phyloP scores from a whole-genome alignment of 768 basidiomycete genomes.

The Lentinula guzmanii region DNA sequence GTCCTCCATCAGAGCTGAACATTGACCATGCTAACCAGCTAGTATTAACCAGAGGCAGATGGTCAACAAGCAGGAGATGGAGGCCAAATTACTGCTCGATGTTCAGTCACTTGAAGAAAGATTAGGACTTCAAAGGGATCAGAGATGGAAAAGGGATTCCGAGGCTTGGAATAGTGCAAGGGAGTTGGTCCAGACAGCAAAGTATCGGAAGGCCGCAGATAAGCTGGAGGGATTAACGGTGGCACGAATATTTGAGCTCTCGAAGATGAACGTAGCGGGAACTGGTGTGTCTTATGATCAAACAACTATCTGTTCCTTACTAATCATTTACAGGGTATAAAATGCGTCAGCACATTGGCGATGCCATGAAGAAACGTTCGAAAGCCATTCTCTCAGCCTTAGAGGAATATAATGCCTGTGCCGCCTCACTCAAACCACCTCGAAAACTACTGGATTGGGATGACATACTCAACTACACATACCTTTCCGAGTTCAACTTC shows the following conservation, averaged over 20 bases:
- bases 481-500: constrained; percentile 17
- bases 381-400: constrained; percentile 18
- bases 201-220: constrained; percentile 11
- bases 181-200: background rate
- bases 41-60: too few species aligned
- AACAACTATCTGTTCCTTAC: too few species aligned
- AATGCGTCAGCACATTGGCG: constrained; percentile 19
- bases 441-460: constrained; percentile 15
- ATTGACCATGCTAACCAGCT: too few species aligned
- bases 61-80: too few species aligned
- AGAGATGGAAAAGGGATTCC: too few species aligned
- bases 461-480: constrained; percentile 9
- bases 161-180: background rate
- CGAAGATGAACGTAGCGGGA: constrained; percentile 11
- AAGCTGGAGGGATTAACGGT: constrained; percentile 13
- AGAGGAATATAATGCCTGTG: constrained; percentile 15
- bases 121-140: too few species aligned
- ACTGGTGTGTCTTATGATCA: constrained; percentile 15
- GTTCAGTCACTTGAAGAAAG: too few species aligned
- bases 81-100: too few species aligned
- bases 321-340: constrained; percentile 12
- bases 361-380: constrained; percentile 15
- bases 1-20: too few species aligned
- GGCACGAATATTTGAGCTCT: constrained; percentile 14
- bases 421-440: constrained; percentile 15